Conservation (phyloP, 306 rosid genomes). For the Rosa rugosa region DNA sequence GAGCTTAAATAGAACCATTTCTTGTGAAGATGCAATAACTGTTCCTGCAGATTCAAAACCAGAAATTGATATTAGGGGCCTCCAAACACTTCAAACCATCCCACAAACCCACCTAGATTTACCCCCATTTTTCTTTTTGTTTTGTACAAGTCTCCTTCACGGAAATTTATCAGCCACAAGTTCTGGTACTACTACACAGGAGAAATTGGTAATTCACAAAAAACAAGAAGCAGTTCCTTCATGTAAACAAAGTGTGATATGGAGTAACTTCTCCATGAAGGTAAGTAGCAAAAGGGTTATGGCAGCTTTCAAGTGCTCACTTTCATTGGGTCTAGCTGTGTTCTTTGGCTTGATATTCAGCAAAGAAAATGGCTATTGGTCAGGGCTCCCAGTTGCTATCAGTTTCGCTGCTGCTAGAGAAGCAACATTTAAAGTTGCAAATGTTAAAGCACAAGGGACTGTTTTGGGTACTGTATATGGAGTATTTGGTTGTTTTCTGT, state of each 20-base stretch:
- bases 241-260: slow-evolving; percentile 9
- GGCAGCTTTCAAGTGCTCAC: slow-evolving; percentile 44
- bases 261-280: slow-evolving; percentile 19
- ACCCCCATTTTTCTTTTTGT: slow-evolving; percentile 61
- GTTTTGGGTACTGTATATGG: slow-evolving; percentile 67
- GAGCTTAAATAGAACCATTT: slow-evolving; percentile 27
- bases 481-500: slow-evolving; percentile 54
- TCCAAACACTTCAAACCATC: slow-evolving; percentile 45
- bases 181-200: background rate
- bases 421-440: slow-evolving; percentile 55
- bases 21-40: slow-evolving; percentile 34
- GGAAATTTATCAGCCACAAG: slow-evolving; percentile 14
- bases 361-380: slow-evolving; percentile 58
- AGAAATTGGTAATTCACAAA: background rate
- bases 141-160: slow-evolving; percentile 50
- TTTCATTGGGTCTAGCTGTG: slow-evolving; percentile 61
- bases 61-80: slow-evolving; percentile 26
- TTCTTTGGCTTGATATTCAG: slow-evolving; percentile 54
- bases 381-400: slow-evolving; percentile 66
- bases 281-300: slow-evolving; percentile 29
- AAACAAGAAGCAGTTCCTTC: background rate
- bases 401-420: slow-evolving; percentile 52
- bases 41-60: slow-evolving; percentile 50
- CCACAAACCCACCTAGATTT: slow-evolving; percentile 43
- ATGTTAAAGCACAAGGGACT: slow-evolving; percentile 64